Base-by-base conservation (phyloP, 371 early-diverging fungal genomes). In the Rhizomucor miehei region DNA sequence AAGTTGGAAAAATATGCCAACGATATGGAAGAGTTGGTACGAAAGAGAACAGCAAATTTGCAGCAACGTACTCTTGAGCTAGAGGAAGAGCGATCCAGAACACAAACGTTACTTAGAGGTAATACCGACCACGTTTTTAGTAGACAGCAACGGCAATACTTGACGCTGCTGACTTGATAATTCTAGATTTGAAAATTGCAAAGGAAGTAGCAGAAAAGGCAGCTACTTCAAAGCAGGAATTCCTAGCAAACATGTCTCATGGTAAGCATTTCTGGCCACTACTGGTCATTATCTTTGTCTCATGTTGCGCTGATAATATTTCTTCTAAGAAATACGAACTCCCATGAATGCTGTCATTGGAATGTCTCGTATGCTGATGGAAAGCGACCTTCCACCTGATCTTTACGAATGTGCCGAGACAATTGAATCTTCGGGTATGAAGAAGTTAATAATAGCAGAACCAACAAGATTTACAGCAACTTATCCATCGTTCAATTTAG, bases 201-300 rank as follows among this genome's bases (percentile, higher is more conserved):
- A 80, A 80, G 40, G 80, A 80, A 48, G 72, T 68, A 1, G 80
- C 80, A 11, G 80, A 77, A 41, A 74, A 71, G 11, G 80, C 78
- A 6, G 80, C 80, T 21, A 66, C 69, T 21, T 71, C 80, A 10
- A 80, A 80, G 50, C 76, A 77, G 34, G 75, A 72, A 36, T 75
- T 75, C 45, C 56, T 75, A 51, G 76, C 76, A 20, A 75, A 75
- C 37, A 75, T 75, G 72, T 75, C 76, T 8, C 76, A 75, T 43
- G 62, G 75, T 71, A 53, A 61, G 17, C 19, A 8, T n/a, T 29
- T 54, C 37, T 37, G 2, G 35, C 41, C 23, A 11, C 24, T 14
- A 19, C n/a, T 44, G 16, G 1, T 11, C 24, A n/a, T n/a, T n/a
- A n/a, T n/a, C 40, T 12, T 8, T 24, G 2, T 10, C 36, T 19